Percentiles rank a stretch among this genome's conserved stretches.
phyloP scores from a whole-genome alignment of 2,329 filamentous ascomycete genomes.

The Trichoderma asperellum region DNA sequence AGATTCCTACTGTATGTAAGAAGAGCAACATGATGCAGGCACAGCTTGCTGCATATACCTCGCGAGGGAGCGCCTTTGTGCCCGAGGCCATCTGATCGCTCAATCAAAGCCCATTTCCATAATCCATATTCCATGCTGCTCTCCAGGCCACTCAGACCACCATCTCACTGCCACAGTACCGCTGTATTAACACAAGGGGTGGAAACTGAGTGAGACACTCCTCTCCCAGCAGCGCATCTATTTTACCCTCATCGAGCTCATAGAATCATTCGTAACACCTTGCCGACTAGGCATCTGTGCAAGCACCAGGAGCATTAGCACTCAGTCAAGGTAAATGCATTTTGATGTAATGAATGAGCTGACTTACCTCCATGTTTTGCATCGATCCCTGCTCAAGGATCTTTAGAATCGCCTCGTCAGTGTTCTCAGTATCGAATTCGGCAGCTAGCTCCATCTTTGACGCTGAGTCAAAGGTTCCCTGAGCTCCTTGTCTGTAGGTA shows the following conservation, averaged over 20 bases:
- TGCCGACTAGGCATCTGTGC: conserved; percentile 56
- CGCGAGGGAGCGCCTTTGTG: neutral
- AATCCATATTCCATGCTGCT: neutral
- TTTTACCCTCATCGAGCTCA: conserved; percentile 49
- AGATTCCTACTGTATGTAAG: conserved; percentile 24
- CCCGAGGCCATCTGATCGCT: conserved; percentile 9
- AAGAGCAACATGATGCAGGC: conserved; percentile 22
- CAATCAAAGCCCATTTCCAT: conserved; percentile 15
- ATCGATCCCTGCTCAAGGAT: conserved; percentile 78
- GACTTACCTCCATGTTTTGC: conserved; percentile 61
- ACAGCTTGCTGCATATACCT: neutral
- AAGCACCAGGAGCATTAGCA: conserved; percentile 16
- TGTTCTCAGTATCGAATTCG: conserved; percentile 81
- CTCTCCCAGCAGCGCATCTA: conserved; percentile 34
- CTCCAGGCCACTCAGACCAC: neutral
- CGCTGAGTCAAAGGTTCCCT: conserved; percentile 77
- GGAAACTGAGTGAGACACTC: neutral
- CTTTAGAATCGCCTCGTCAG: conserved; percentile 79
- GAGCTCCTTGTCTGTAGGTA: conserved; percentile 73
- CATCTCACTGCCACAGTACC: conserved; percentile 3
- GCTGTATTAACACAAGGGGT: conserved; percentile 5
- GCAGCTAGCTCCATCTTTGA: conserved; percentile 75
- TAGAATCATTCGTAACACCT: conserved; percentile 58
- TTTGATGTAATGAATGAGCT: neutral
- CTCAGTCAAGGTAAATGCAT: neutral